phyloP scores from a whole-genome alignment of 2,329 filamentous ascomycete genomes.

The Fusarium musae region DNA sequence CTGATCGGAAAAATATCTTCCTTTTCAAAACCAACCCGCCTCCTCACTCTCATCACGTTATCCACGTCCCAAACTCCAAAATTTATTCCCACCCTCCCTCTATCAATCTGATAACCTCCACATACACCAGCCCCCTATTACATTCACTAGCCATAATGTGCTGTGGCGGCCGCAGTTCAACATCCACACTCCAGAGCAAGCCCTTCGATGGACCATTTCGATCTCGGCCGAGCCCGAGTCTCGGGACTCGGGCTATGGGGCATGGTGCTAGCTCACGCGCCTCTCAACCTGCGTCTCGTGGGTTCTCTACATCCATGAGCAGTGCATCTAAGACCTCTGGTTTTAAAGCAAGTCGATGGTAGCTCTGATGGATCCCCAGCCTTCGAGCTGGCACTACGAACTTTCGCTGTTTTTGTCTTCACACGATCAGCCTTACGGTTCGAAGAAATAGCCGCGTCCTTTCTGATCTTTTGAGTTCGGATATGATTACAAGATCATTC shows the following conservation, averaged over 20 bases:
- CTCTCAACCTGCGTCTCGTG: too few relatives aligned
- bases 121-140: background rate
- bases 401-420: background rate
- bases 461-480: background rate
- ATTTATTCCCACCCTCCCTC: too few relatives aligned
- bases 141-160: background rate
- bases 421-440: fast-evolving
- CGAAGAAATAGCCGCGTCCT: background rate
- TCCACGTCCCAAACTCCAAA: too few relatives aligned
- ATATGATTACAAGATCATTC: background rate
- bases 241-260: background rate
- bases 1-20: fast-evolving
- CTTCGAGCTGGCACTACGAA: background rate
- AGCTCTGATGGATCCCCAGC: background rate
- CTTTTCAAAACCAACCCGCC: background rate
- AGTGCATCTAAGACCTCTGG: fast-evolving
- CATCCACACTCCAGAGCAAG: background rate
- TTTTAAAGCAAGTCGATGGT: background rate
- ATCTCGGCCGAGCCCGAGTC: background rate
- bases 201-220: background rate
- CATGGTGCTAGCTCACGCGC: background rate
- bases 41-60: background rate
- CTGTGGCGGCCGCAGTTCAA: background rate
- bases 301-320: background rate
- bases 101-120: too few relatives aligned